Evolutionary conservation across 2,329 filamentous ascomycete genomes (phyloP).

Genomic region (Ophiostoma australiae): DNA sequence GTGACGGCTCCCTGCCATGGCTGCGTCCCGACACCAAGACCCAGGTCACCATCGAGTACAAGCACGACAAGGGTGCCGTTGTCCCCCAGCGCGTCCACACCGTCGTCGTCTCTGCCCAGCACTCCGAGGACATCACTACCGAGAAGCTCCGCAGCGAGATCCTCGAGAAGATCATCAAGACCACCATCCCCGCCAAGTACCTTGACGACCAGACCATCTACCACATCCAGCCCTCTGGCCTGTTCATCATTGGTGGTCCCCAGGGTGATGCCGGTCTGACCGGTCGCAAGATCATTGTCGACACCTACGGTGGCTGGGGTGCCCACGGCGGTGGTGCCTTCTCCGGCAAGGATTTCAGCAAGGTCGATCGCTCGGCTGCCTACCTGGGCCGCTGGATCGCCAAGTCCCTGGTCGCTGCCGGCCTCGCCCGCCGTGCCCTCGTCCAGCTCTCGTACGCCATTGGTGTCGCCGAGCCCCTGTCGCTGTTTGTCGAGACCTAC

Average conservation of each 20-base stretch:
- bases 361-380: slow-evolving; percentile 97
- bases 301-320: slow-evolving; percentile 99
- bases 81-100: slow-evolving; percentile 91
- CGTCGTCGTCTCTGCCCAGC: slow-evolving; percentile 93
- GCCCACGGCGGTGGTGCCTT: slow-evolving; percentile 99
- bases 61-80: slow-evolving; percentile 91
- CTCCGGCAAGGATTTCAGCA: slow-evolving; percentile 99
- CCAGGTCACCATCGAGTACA: slow-evolving; percentile 98
- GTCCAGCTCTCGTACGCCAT: slow-evolving; percentile 99
- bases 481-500: slow-evolving; percentile 96
- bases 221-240: slow-evolving; percentile 97
- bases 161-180: slow-evolving; percentile 94
- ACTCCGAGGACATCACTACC: slow-evolving; percentile 80
- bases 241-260: slow-evolving; percentile 98
- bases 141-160: slow-evolving; percentile 93
- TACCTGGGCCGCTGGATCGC: slow-evolving; percentile 98
- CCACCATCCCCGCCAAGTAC: slow-evolving; percentile 86
- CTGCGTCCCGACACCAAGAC: slow-evolving; percentile 99
- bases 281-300: slow-evolving; percentile 98
- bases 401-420: slow-evolving; percentile 89
- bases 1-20: slow-evolving; percentile 85
- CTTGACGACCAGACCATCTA: slow-evolving; percentile 91
- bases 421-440: slow-evolving; percentile 83
- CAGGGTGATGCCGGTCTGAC: slow-evolving; percentile 98
- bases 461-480: slow-evolving; percentile 95